Conservation (phyloP, 768 basidiomycete genomes). For the Rhizopogon salebrosus region DNA sequence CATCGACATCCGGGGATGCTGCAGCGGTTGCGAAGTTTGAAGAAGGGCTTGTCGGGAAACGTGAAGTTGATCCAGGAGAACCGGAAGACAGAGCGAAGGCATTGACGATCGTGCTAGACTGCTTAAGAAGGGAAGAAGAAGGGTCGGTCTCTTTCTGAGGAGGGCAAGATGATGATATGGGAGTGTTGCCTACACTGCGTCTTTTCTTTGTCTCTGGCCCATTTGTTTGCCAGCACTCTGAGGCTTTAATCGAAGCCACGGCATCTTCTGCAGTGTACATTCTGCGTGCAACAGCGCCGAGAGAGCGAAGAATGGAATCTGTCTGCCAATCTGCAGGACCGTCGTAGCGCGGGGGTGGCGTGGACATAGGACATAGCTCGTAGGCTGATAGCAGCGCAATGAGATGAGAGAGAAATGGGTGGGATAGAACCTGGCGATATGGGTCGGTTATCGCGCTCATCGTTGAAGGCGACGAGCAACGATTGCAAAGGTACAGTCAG, state of each 20-base stretch:
- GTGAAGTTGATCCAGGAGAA: not conserved
- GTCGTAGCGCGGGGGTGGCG: conserved; percentile 49
- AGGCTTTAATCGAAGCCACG: conserved; percentile 34
- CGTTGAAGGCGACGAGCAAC: conserved; percentile 18
- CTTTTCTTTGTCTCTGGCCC: conserved; percentile 43
- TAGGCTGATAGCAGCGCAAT: conserved; percentile 55
- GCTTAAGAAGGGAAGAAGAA: conserved; percentile 11
- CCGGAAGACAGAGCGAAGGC: not conserved
- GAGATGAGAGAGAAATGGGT: conserved; percentile 49
- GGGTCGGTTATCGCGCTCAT: conserved; percentile 29
- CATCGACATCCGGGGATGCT: conserved; percentile 14
- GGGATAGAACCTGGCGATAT: conserved; percentile 14
- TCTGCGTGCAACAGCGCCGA: conserved; percentile 45
- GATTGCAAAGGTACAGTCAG: not conserved
- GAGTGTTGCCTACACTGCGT: conserved; percentile 33
- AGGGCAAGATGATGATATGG: conserved; percentile 24
- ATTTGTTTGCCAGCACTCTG: conserved; percentile 26
- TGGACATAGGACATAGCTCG: conserved; percentile 45
- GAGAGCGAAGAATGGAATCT: conserved; percentile 48
- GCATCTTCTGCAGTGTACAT: conserved; percentile 53
- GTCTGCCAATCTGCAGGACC: conserved; percentile 57
- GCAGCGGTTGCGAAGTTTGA: not conserved
- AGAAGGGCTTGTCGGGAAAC: not conserved
- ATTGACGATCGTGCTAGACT: conserved; percentile 18
- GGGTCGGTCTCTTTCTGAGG: conserved; percentile 22